Base-by-base conservation (phyloP, 1,284 basidiomycete species). In the Microbotryum lychnidis-dioicae region DNA sequence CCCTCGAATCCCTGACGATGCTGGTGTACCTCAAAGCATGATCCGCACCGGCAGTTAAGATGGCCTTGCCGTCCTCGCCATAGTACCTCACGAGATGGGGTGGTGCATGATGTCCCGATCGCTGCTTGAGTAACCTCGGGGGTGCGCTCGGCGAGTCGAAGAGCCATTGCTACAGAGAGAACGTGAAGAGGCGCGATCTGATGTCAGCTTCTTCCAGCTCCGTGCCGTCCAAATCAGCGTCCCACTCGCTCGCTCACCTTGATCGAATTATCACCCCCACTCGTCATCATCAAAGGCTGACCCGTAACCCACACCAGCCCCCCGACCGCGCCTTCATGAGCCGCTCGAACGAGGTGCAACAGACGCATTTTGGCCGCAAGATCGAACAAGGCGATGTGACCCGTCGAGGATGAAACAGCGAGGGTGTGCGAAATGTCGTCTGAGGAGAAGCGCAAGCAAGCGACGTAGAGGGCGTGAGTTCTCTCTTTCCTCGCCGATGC, bases 71-170 rank as follows among this genome's bases (percentile, higher is more conserved):
- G 71, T 98, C 93, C 25, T 89, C 86, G 25, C 93, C 96, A 74
- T 97, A 97, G 75, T 91, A 97, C 54, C 93, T 82, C 54, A 98
- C 91, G 27, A 93, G 80, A 72, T 92, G 87, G 0, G 94, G 93
- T 16, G 94, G 92, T 1, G 85, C 81, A 69, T 89, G 87, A 72
- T 99, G 96, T 25, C 96, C 96, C 1, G 89, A 87, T 52, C 96
- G 83, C 73, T 84, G 87, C 78, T 97, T 97, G 51, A 97, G 82
- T 16, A 98, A 77, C 49, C 91, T 82, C 3, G 94, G 92, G 14
- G 89, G 80, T 1, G 87, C 80, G 0, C 87, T 87, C 0, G 90
- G 89, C 0, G 91, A 87, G 73, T 98, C 96, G 70, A 97, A 96
- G 52, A 96, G 77, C 94, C 96, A 98, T 89, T 98, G 92, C 91